Base-by-base conservation (phyloP, 768 basidiomycete genomes). In the Wakefieldia striispora region DNA sequence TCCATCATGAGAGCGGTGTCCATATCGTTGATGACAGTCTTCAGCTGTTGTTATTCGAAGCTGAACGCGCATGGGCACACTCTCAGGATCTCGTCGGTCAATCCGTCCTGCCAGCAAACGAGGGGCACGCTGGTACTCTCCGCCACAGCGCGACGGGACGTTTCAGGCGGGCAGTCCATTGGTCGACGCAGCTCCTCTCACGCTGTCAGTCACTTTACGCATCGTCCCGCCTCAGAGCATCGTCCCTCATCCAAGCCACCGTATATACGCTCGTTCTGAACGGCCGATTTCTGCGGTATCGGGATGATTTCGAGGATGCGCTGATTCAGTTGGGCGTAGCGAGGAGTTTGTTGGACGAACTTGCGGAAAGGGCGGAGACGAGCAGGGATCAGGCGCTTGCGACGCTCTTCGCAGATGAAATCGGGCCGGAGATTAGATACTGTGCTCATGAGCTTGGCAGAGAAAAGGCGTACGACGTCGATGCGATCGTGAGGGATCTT, bases 11-110 rank as follows among this genome's bases (percentile, higher is more conserved):
- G 51, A 16, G 42, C 48, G 47, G 51, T 34, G 45, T 53, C 35
- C 48, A 50, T 43, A 31, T 41, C 33, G 39, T 40, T 47, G 40
- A 38, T 42, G 12, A 23, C 47, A 92, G 90, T 59, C 77, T 95
- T 6, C 86, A 95, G 58, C 77, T 97, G 11, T 71, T 94, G 40
- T 76, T 97, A 9, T 85, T 94, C 60, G 92, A 97, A 65, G 82
- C 92, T 9, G 95, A 98, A 66, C 83, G 95, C 38, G 90, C 92
- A 26, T 93, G 93, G 84, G 84, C 90, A 1, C 83, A 93, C 68
- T 84, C 93, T 5, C 91, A 95, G 66, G 89, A 91, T 45, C 81
- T 95, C 38, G 66, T 73, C 19, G 63, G 75, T 3, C 71, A 77
- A 40, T 72, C 84, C 17, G 63, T 75, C n/a, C 68, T 76, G 44